phyloP scores from a whole-genome alignment of 257 asterid species.

The Primulina tabacum region DNA sequence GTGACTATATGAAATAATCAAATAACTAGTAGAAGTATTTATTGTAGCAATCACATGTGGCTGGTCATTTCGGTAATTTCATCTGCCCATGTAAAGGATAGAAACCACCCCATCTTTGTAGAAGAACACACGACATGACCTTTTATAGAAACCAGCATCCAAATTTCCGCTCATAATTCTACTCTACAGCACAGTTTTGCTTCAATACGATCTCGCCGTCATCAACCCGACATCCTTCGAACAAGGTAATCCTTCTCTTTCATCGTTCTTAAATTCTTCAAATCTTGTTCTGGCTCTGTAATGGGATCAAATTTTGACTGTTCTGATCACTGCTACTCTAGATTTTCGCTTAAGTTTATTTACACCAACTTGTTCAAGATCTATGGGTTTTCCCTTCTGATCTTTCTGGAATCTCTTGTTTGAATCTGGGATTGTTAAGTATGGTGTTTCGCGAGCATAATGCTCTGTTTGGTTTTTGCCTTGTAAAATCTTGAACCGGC shows the following conservation, averaged over 20 bases:
- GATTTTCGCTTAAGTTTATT: not conserved
- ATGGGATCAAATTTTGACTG: not conserved
- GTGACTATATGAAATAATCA: no score
- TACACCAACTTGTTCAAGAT: not conserved
- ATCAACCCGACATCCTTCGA: not conserved
- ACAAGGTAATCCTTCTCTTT: slow-evolving; percentile 18
- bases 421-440: not conserved
- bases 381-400: not conserved
- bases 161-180: slow-evolving; percentile 18
- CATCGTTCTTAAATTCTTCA: not conserved
- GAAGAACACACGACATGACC: not conserved
- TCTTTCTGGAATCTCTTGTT: not conserved
- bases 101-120: not conserved
- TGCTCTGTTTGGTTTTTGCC: not conserved
- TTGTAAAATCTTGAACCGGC: slow-evolving; percentile 1
- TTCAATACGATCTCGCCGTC: slow-evolving; percentile 1
- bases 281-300: not conserved
- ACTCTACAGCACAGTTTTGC: not conserved
- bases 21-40: no score
- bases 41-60: no score
- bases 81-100: not conserved
- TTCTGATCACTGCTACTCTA: not conserved
- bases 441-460: not conserved
- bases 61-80: slow-evolving; percentile 34
- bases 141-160: slow-evolving; percentile 20